A percentile compares a stretch with the other conserved stretches of the same genome.
phyloP scores from a whole-genome alignment of 2,329 filamentous ascomycete genomes.

The Fusarium nelsonii region DNA sequence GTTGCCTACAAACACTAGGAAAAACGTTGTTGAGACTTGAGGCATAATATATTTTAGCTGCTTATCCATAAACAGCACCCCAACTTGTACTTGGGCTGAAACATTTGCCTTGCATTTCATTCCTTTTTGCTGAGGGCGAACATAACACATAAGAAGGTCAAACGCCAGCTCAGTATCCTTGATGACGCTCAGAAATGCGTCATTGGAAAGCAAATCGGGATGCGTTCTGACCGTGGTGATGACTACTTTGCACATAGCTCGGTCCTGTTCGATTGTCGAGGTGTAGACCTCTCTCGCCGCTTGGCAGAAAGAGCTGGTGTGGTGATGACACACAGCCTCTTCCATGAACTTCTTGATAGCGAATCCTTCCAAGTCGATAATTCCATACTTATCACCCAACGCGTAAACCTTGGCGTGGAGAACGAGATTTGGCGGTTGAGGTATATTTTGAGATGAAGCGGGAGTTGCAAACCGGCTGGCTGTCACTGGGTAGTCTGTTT shows the following conservation, averaged over 20 bases:
- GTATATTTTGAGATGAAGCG: no score
- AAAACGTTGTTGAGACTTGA: no score
- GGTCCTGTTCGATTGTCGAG: conserved; percentile 7
- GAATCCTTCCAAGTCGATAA: neutral
- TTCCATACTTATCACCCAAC: conserved; percentile 10
- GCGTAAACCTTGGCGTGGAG: conserved; percentile 12
- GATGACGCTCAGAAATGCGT: rapidly evolving
- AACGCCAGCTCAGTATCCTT: neutral
- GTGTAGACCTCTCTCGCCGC: conserved; percentile 11
- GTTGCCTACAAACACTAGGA: neutral
- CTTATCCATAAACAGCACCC: no score
- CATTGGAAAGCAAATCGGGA: rapidly evolving
- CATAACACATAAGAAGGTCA: neutral
- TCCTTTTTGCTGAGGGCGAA: neutral
- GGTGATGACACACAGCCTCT: neutral
- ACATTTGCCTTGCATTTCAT: neutral
- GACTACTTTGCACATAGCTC: neutral
- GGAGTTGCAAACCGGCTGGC: no score
- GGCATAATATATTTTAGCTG: no score
- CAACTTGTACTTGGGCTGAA: no score
- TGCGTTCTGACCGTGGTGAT: rapidly evolving
- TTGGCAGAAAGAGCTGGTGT: neutral
- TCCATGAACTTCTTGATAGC: neutral
- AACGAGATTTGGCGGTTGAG: neutral
- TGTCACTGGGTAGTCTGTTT: no score